Base-by-base conservation (phyloP, 495 filamentous ascomycete genomes). In the Penicillium pulvis region DNA sequence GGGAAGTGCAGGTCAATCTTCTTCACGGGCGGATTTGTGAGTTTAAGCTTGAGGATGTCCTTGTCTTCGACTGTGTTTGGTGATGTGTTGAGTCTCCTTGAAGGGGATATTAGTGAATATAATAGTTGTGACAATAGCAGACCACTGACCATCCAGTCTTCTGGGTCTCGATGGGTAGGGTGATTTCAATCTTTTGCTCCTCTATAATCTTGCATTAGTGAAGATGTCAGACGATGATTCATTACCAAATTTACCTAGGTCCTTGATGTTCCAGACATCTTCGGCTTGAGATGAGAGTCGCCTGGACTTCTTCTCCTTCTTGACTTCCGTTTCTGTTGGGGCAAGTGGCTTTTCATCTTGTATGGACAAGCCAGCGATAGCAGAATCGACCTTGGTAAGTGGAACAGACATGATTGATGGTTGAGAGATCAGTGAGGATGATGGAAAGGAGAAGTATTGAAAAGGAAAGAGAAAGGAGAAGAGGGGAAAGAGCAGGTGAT, bases 1-100 rank as follows among this genome's bases (percentile, higher is more conserved):
- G 89, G 87, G 81, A 93, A 95, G 71, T 91, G 85, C 11, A 97
- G 81, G 78, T 96, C 91, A 75, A 97, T 90, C 78, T 92, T 93
- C 83, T 93, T 96, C 75, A 97, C 87, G 9, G 87, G 86, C 39
- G 92, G 92, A 20, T 74, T 85, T 70, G 88, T 83, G 63, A 96
- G 88, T 49, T 84, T 74, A 73, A 94, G 88, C 75, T 90, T 90
- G 53, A 97, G 85, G 44, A 82, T 80, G 1, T 92, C 89, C 70
- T 88, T 90, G 47, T 97, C 91, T 36, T 95, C 88, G 52, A 96
- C 67, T 12, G 81, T 81, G 23, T 79, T 72, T 26, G 92, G 85
- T 16, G 92, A 92, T 26, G 86, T 92, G 79, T 97, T 97, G 62
- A 97, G 85, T 73, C 90, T 93, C 92, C 92, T 96, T 28, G 16